Base-by-base conservation (phyloP, 352 stramenopile genomes). In the Phytophthora foliorum region DNA sequence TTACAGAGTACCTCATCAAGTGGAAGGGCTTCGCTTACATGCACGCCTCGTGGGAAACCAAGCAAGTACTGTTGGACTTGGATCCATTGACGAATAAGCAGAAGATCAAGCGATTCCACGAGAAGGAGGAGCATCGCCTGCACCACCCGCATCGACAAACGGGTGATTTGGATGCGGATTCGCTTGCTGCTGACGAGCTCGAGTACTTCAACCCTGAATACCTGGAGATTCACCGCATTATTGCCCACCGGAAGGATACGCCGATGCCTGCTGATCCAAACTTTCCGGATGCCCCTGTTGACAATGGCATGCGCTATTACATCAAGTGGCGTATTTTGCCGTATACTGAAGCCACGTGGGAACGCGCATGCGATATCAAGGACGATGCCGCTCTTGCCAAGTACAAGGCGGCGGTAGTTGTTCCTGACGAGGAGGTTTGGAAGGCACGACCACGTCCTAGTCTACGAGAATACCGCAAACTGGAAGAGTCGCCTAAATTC, bases 191-290 rank as follows among this genome's bases (percentile, higher is more conserved):
- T 8, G 74, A 81, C 48, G 88, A 97, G 34, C 61, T 89, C 16
- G 88, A 97, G 65, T 96, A 94, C 55, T 97, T 97, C 63, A 97
- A 97, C 66, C 90, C 91, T 0, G 91, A 97, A 51, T 97, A 96
- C 63, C 62, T 95, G 8, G 90, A 97, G 72, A 92, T 97, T 46
- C 89, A 97, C 42, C 89, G 91, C 3, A 86, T 97, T 38, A 79
- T 97, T 61, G 84, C 90, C 6, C 80, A 95, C 38, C 84, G 87
- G 24, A 75, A 87, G 39, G 89, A 97, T n/a, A 8, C 60, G 14
- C 84, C 85, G 22, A 78, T 93, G 39, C 58, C 73, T 11, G 34
- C 69, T 4, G 86, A 90, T 44, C 74, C 76, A 0, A 78, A 76
- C 19, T 88, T 83, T 19, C 78, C 79, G 3, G 88, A 91, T 49